Base-by-base conservation (phyloP, 78 protist genomes). In the Emiliania huxleyi region DNA sequence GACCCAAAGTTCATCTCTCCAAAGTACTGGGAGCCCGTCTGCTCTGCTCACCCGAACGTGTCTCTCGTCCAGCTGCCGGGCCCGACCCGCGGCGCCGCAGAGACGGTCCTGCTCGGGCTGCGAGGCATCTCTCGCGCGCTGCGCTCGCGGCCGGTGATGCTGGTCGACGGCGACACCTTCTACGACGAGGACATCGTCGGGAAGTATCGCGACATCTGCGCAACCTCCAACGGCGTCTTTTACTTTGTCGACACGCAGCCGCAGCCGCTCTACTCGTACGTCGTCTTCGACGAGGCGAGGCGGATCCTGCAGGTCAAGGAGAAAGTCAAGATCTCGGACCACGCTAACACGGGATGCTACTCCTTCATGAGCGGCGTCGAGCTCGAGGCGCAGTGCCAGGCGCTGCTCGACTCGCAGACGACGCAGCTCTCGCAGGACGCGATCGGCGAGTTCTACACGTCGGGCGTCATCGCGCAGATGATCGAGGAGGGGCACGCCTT, bases 281-380 rank as follows among this genome's bases (percentile, higher is more conserved):
- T 81, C 56, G n/a, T 26, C 18, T 40, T 77, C n/a, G 85, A 77
- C 46, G 23, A 29, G n/a, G 23, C 15, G 6, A 35, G 42, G 44
- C 85, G 46, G 33, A 44, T 81, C 55, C 1, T 37, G 5, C 35
- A 81, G 49, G 89, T 81, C 29, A 81, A 81, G 89, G 89, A 81
- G 89, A 81, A 81, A 56, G 89, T 81, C 42, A 81, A 81, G 89
- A 81, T 81, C 46, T 81, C 89, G 21, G 56, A 81, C 89, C 35
- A 81, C 55, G 89, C 89, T 40, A 81, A 81, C 89, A 19, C 89
- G n/a, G 89, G 89, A 52, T 81, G 89, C 89, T 81, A 81, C 38
- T 81, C 56, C 89, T 81, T 81, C 89, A 26, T 6, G 56, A 0
- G 1, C 38, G 89, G 89, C 49, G 0, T 0, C 2, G 40, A 33